phyloP scores from a whole-genome alignment of 352 stramenopile species.

The Pythium chondricola region DNA sequence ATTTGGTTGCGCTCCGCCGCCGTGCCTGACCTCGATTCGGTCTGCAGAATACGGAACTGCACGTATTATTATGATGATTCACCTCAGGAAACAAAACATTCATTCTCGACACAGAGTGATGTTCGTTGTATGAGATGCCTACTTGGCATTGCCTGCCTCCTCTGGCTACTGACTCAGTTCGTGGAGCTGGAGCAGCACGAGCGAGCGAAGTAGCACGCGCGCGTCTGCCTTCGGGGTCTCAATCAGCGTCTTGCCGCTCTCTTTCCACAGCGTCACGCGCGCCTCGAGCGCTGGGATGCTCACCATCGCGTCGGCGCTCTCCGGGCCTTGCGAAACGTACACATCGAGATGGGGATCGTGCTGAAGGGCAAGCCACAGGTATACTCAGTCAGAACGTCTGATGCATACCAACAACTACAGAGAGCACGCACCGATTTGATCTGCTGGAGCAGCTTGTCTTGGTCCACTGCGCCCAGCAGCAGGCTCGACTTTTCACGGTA shows the following conservation, averaged over 20 bases:
- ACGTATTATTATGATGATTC: too few relatives aligned
- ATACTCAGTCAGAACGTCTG: background rate
- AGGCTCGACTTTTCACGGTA: slow-evolving; percentile 56
- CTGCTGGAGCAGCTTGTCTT: slow-evolving; percentile 73
- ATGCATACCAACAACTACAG: background rate
- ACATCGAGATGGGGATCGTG: slow-evolving; percentile 61
- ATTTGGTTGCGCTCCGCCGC: too few relatives aligned
- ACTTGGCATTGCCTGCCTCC: too few relatives aligned
- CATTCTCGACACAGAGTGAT: too few relatives aligned
- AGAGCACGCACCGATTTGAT: slow-evolving; percentile 51
- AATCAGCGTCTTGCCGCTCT: slow-evolving; percentile 65
- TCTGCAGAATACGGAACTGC: too few relatives aligned
- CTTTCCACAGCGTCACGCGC: slow-evolving; percentile 71
- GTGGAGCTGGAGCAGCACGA: slow-evolving; percentile 20
- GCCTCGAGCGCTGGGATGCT: slow-evolving; percentile 75
- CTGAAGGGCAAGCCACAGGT: slow-evolving; percentile 19
- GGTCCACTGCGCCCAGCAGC: slow-evolving; percentile 64
- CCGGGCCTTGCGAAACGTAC: slow-evolving; percentile 74
- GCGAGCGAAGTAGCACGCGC: slow-evolving; percentile 46
- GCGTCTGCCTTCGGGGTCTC: slow-evolving; percentile 73
- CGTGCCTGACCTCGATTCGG: too few relatives aligned
- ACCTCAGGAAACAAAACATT: too few relatives aligned
- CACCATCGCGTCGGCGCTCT: slow-evolving; percentile 75
- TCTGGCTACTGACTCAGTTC: too few relatives aligned
- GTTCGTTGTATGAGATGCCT: too few relatives aligned